Evolutionary conservation across 2,329 filamentous ascomycete species (phyloP).

Genomic region (Shiraia sp.): DNA sequence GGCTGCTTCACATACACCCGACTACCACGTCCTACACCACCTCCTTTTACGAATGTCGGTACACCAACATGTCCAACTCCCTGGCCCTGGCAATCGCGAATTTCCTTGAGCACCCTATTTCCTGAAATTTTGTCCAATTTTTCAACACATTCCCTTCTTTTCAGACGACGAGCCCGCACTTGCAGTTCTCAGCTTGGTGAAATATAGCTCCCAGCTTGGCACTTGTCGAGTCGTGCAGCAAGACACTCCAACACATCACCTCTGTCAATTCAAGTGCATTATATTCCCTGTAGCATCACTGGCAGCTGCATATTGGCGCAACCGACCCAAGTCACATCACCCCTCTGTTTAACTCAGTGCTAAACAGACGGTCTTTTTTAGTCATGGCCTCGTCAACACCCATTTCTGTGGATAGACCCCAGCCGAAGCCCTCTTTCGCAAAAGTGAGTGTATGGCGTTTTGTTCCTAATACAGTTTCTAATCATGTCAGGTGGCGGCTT

Average conservation of each 20-base stretch:
- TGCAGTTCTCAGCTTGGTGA: slow-evolving; percentile 29
- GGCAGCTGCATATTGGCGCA: slow-evolving; percentile 2
- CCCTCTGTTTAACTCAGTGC: not conserved
- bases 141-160: slow-evolving; percentile 37
- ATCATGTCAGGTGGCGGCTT: slow-evolving; percentile 46
- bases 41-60: slow-evolving; percentile 47
- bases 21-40: slow-evolving; percentile 17
- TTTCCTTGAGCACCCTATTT: slow-evolving; percentile 58
- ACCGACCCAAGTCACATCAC: slow-evolving; percentile 1
- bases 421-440: slow-evolving; percentile 70
- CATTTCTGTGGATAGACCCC: slow-evolving; percentile 30
- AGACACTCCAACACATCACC: no score
- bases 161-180: slow-evolving; percentile 23
- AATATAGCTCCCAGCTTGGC: slow-evolving; percentile 12
- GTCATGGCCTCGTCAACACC: slow-evolving; percentile 40
- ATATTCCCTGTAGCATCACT: not conserved
- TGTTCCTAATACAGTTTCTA: slow-evolving; percentile 7
- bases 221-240: not conserved
- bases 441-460: slow-evolving; percentile 59
- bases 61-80: slow-evolving; percentile 55
- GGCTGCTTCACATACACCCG: slow-evolving; percentile 13
- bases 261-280: no score
- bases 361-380: slow-evolving; percentile 5
- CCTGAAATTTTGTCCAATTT: slow-evolving; percentile 40
- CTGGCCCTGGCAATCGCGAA: slow-evolving; percentile 51